Evolutionary conservation across 2,329 filamentous ascomycete genomes (phyloP), one percentile per base, ranked within the genome.

Genomic region (Boeremia exigua): DNA sequence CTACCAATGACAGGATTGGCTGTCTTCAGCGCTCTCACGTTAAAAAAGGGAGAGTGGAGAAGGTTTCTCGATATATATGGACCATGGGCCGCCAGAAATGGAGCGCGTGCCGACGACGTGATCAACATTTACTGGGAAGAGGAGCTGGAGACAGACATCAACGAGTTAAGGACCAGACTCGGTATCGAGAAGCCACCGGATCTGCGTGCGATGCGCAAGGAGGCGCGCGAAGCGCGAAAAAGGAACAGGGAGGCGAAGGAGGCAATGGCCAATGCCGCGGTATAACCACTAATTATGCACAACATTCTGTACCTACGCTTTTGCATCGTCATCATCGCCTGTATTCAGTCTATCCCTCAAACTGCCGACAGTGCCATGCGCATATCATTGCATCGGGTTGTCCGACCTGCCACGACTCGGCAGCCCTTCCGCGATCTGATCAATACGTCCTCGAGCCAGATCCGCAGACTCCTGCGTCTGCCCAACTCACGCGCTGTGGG

Each of bases 41-140:
- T 91, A 70, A 90, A 89, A 72, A 80, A 81, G 28, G 81, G 80
- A 12, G 87, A 90, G 68, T 80, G 85, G 73, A 77, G 82, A 67
- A 78, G 88, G 53, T 95, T 98, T 70, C 89, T 84, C 69, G 76
- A 78, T 5, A 87, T 86, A 1, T 96, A 97, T 76, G 79, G 94
- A 48, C 95, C 95, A 0, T 99, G 95, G 95, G 95, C 95, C 32
- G 77, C 97, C 39, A 80, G 85, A 49, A 98, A 96, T 74, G 95
- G 95, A 12, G 75, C 92, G 61, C 79, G 84, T 51, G 84, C 87
- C 43, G 86, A 89, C 68, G 91, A 96, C 70, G 81, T 98, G 30
- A 93, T 99, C 63, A 97, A 97, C 75, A 88, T 99, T 1, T 99
- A 96, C 73, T 99, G 95, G 95, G 95, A 99, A 78, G 92, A 98